Conservation (phyloP, 768 basidiomycete genomes). For the Boletus rubroflammeus region DNA sequence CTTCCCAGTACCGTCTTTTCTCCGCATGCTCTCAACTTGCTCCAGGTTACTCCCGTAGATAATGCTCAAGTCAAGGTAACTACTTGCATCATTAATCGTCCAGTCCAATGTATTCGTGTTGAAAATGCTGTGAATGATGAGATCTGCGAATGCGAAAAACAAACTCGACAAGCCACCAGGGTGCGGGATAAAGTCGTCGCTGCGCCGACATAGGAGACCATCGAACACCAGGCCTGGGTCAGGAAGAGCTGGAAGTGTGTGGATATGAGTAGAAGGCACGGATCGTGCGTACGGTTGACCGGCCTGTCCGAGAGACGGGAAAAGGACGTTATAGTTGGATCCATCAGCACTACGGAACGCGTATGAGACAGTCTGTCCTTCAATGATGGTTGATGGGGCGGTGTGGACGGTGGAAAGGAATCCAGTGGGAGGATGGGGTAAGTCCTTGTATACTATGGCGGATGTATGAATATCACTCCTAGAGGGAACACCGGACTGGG, state of each 20-base stretch:
- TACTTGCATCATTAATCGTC: constrained; percentile 59
- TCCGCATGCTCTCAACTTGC: constrained; percentile 49
- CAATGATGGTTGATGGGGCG: background rate
- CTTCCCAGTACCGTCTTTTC: constrained; percentile 60
- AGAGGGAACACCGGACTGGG: background rate
- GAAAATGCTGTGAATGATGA: constrained; percentile 74
- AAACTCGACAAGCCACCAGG: constrained; percentile 68
- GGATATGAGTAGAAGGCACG: constrained; percentile 47
- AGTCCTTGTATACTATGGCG: constrained; percentile 66
- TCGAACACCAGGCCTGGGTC: constrained; percentile 71
- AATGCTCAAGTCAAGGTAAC: constrained; percentile 74
- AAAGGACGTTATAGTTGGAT: constrained; percentile 53
- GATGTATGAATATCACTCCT: background rate
- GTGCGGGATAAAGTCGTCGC: constrained; percentile 43
- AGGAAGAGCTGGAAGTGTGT: constrained; percentile 49
- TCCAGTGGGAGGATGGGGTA: constrained; percentile 67
- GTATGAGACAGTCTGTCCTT: constrained; percentile 35
- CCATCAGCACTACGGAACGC: constrained; percentile 59
- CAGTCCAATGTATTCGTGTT: constrained; percentile 46
- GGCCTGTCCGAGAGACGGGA: constrained; percentile 55
- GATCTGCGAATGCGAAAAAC: constrained; percentile 77
- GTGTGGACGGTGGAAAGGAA: constrained; percentile 39
- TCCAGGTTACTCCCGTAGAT: constrained; percentile 61
- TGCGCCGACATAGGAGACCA: constrained; percentile 47
- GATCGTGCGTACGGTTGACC: constrained; percentile 66